Base-by-base conservation (phyloP, 805 yeast genomes). In the Candida lessepsii region DNA sequence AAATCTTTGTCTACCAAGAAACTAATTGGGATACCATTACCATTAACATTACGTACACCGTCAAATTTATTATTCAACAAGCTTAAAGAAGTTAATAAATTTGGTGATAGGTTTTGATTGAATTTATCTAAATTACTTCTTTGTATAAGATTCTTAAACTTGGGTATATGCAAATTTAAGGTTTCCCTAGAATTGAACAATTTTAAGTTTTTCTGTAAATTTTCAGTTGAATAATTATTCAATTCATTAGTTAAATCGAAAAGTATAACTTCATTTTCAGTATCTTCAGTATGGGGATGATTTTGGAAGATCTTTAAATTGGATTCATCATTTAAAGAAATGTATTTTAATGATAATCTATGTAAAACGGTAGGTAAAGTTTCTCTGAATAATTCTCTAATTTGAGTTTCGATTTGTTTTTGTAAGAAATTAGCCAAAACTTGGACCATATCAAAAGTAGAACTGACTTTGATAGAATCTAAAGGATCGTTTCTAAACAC, bases 401-500 rank as follows among this genome's bases (percentile, higher is more conserved):
- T 81, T 57, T 86, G 93, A 39, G 70, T 74, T 56, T 88, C 96
- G 44, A 88, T 88, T 56, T 87, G 93, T 33, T 76, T 75, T 56
- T 88, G 96, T 46, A 88, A 62, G 50, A 86, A 85, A 43, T 79
- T 75, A n/a, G 95, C 93, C 51, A 88, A 77, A 1, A 89, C 89
- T 37, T 83, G 84, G 31, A 88, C 83, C 29, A 81, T 78, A 62
- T 88, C 95, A 60, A 88, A 88, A n/a, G 95, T 83, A 4, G 95
- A 85, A 46, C 81, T 78, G 10, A 88, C 95, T 51, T 80, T 81
- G 46, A 88, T 87, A 15, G 81, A 76, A 50, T 87, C 95, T 41
- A 88, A 69, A 0, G 96, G 96, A 60, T 88, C 96, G 60, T 88
- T 88, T 51, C 90, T 76, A 64, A 88, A 88, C 21, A 88, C 96